Evolutionary conservation across 2,329 filamentous ascomycete genomes (phyloP).

Genomic region (Penicillium sp.): DNA sequence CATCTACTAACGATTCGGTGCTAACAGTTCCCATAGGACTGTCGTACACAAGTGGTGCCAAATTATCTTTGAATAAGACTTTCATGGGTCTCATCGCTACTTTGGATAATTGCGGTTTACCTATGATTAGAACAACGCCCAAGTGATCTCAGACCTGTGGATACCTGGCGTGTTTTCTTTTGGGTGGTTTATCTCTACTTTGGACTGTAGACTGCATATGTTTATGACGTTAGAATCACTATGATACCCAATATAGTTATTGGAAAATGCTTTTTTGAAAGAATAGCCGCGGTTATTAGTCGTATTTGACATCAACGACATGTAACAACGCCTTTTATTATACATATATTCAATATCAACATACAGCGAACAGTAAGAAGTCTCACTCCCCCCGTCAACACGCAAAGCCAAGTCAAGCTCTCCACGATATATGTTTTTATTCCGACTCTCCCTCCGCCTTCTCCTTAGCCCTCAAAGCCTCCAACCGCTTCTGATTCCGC

Average conservation of each 20-base stretch:
- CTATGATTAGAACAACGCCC: neutral
- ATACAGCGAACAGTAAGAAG: neutral
- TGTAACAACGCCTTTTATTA: neutral
- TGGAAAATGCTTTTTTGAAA: neutral
- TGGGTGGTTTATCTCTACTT: neutral
- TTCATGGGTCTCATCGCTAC: neutral
- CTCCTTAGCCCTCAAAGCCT: slow-evolving; percentile 49
- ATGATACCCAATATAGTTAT: slow-evolving; percentile 4
- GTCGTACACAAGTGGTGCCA: slow-evolving; percentile 21
- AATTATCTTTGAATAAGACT: slow-evolving; percentile 22
- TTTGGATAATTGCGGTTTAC: neutral
- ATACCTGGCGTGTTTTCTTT: neutral
- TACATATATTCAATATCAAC: neutral
- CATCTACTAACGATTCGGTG: neutral
- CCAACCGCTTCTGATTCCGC: slow-evolving; percentile 65
- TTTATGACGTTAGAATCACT: neutral
- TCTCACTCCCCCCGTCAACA: neutral
- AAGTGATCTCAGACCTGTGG: neutral
- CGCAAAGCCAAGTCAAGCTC: neutral
- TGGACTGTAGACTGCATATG: neutral
- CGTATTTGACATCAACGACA: neutral
- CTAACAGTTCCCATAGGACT: slow-evolving; percentile 26
- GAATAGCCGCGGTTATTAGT: neutral
- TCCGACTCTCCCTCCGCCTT: neutral
- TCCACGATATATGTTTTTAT: too few species aligned